Base-by-base conservation (phyloP, 208 protist genomes). In the Trypanosoma rangeli region DNA sequence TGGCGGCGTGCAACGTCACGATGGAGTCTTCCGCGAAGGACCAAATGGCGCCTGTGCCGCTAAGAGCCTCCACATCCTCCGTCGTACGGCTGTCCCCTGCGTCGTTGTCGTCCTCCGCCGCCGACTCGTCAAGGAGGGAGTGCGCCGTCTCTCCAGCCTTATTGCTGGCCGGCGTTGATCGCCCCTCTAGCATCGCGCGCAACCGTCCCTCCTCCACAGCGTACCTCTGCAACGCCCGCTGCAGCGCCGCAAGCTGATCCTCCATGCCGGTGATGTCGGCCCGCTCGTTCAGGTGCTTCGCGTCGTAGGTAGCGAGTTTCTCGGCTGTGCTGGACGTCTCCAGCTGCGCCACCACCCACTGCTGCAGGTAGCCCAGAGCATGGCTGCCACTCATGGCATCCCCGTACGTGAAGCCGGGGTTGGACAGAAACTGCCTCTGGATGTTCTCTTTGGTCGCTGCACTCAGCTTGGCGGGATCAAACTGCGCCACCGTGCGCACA, bases 301-400 rank as follows among this genome's bases (percentile, higher is more conserved):
- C 46, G 67, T 83, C 76, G 70, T 83, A 84, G 56, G 79, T 73
- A 42, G 67, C 64, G n/a, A 87, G 73, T 18, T 61, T 78, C 53
- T 74, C 76, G 54, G 42, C 67, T 26, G 73, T 73, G 52, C 70
- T 73, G n/a, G 68, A 63, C 24, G 73, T 80, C 7, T 50, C 73
- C 5, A 82, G 56, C 58, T 84, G 78, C 13, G 76, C 76, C 3
- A 59, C 57, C 4, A 89, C 83, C 83, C 83, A 89, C 28, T 74
- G 77, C 62, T 85, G 73, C 62, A 89, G 58, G 16, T 76, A 78
- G 16, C 80, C 79, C 24, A 89, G 63, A 20, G 80, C 79, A 15
- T 76, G 74, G 54, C 83, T 85, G 18, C 80, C 80, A 46, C 76
- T 76, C 72, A 85, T 83, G 16, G 83, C 78, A 52, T 78, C 71